A percentile compares a stretch with the other conserved stretches of the same genome.
Conservation (phyloP, 305 asterid genomes). For the Solanum chacoense region DNA sequence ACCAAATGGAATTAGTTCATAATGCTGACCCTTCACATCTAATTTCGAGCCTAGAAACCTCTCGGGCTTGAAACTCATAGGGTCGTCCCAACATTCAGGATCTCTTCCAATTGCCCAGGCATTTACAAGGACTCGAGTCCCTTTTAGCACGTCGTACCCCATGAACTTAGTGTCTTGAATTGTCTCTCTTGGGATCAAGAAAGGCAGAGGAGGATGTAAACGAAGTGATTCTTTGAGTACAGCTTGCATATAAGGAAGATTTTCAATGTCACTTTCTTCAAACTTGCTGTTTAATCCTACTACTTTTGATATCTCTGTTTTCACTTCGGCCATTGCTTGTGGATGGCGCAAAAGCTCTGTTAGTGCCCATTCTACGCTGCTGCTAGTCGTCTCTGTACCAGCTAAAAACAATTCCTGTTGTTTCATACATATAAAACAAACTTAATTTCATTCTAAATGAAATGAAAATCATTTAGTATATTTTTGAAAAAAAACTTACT, state of each 20-base stretch:
- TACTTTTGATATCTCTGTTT: not conserved
- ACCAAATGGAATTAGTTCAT: slow-evolving; percentile 12
- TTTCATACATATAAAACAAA: not conserved
- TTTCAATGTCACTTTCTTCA: slow-evolving; percentile 13
- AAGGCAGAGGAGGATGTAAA: slow-evolving; percentile 18
- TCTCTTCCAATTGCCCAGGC: slow-evolving; percentile 27
- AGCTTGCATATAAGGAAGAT: not conserved
- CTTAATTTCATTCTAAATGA: not conserved
- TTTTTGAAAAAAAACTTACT: slow-evolving; percentile 13
- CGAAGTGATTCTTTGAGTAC: not conserved
- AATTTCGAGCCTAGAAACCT: slow-evolving; percentile 12
- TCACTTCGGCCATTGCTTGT: not conserved
- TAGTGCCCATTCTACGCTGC: slow-evolving; percentile 14
- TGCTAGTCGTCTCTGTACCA: slow-evolving; percentile 6
- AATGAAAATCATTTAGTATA: too few relatives aligned
- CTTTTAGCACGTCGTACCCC: slow-evolving; percentile 19
- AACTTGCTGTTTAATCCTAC: not conserved
- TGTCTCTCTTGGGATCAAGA: slow-evolving; percentile 15
- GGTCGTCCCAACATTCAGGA: slow-evolving; percentile 14
- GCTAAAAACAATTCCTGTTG: slow-evolving; percentile 11
- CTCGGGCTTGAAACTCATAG: slow-evolving; percentile 15
- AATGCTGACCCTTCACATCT: slow-evolving; percentile 2
- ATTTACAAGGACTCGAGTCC: slow-evolving; percentile 17
- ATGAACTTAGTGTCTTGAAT: slow-evolving; percentile 13
- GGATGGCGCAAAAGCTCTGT: slow-evolving; percentile 3